Evolutionary conservation across 75 land plant species (phyloP), one percentile per base, ranked within the genome.

Genomic region (Gnetum montanum): DNA sequence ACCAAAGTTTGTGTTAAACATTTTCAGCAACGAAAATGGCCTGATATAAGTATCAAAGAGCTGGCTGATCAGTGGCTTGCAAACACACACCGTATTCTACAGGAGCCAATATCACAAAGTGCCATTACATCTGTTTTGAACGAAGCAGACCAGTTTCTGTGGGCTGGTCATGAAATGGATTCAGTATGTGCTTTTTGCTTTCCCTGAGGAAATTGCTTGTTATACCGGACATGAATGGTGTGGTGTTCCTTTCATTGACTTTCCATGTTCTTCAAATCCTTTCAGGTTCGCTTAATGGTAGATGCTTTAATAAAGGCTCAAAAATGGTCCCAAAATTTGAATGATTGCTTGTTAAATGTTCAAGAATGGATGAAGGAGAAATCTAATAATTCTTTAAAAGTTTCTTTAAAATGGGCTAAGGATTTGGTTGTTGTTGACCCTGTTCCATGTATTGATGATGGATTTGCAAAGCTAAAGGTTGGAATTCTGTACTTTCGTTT

Each of bases 101-200:
- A 65, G 54, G 61, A 20, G 26, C 73, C 79, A 11, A 81, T 67
- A 22, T 60, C 73, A 12, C 49, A 58, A 20, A 46, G 43, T 54
- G 63, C 62, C 46, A 71, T 63, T 67, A 60, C 46, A 31, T 49
- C 46, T 31, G 58, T 70, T 0, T 64, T 94, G 31, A 65, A 47
- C 46, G 76, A 94, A 68, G 75, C 91, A 34, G 88, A 89, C 54
- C 96, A 94, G 40, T 94, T 94, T 52, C 64, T 94, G 43, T 94
- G 98, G 98, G 91, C 81, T 60, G 96, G 90, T 26, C 75, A 79
- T 75, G 96, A 85, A 51, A 80, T 94, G 91, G 88, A 90, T 73
- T 59, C 19, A 48, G 97, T 92, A 63, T 6, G 28, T 35, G 3
- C 25, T 55, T n/a, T 22, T 28, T 10, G 12, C 24, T 33, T 10